phyloP scores from a whole-genome alignment of 108 stramenopile genomes.

The Pseudonitzschia delicatissima region DNA sequence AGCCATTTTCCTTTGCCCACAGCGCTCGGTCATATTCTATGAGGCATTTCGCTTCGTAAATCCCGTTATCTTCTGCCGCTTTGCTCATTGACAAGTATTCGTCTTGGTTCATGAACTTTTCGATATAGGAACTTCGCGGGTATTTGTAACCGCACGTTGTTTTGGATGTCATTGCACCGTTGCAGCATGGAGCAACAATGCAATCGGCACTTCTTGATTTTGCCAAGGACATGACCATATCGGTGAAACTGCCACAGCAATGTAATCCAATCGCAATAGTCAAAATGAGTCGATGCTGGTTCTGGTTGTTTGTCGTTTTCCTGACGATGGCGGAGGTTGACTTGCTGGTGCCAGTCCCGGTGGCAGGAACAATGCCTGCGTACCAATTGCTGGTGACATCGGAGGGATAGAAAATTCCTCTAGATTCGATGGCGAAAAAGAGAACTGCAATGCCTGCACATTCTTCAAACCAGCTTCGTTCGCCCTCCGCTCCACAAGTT shows the following conservation, averaged over 20 bases:
- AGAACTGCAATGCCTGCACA: slow-evolving; percentile 23
- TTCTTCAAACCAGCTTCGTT: slow-evolving; percentile 15
- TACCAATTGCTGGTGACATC: not conserved
- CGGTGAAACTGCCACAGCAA: slow-evolving; percentile 38
- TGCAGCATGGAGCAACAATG: slow-evolving; percentile 39
- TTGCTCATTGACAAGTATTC: slow-evolving; percentile 25
- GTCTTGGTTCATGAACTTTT: slow-evolving; percentile 18
- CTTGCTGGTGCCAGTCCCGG: not conserved
- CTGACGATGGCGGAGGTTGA: not conserved
- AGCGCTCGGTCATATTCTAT: slow-evolving; percentile 35
- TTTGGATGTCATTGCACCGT: slow-evolving; percentile 29
- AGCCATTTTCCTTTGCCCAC: slow-evolving; percentile 33
- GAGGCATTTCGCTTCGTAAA: slow-evolving; percentile 31
- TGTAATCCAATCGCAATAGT: slow-evolving; percentile 35
- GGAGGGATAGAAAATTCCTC: slow-evolving; percentile 15
- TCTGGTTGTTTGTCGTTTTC: not conserved
- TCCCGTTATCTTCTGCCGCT: slow-evolving; percentile 24
- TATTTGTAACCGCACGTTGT: slow-evolving; percentile 20
- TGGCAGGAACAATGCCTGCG: not conserved
- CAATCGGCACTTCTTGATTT: slow-evolving; percentile 19
- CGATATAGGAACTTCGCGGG: slow-evolving; percentile 26
- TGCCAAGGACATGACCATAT: slow-evolving; percentile 37
- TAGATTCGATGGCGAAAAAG: slow-evolving; percentile 26
- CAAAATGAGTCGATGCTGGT: slow-evolving; percentile 10
- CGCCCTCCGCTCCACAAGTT: slow-evolving; percentile 17